Evolutionary conservation across 1,139 yeast genomes (phyloP).

Genomic region (Pichia sp.): DNA sequence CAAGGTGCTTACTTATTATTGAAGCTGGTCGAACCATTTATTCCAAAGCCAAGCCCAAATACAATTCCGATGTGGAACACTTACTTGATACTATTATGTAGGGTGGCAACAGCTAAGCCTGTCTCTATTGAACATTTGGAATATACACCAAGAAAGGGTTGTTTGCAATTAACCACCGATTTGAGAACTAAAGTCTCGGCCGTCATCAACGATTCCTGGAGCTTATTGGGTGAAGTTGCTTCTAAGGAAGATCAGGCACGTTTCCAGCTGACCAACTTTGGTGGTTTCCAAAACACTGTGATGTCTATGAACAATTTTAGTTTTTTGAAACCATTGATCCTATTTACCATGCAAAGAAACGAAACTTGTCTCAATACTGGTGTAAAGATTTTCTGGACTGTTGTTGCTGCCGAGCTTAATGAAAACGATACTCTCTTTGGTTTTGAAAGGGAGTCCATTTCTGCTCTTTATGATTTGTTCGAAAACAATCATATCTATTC

Average conservation of each 20-base stretch:
- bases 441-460: slow-evolving; percentile 55
- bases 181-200: slow-evolving; percentile 54
- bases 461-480: slow-evolving; percentile 61
- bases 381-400: slow-evolving; percentile 64
- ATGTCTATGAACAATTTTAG: slow-evolving; percentile 45
- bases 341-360: slow-evolving; percentile 65
- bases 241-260: slow-evolving; percentile 50
- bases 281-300: slow-evolving; percentile 69
- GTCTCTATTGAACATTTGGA: slow-evolving; percentile 59
- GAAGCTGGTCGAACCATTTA: slow-evolving; percentile 39
- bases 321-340: slow-evolving; percentile 57
- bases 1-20: slow-evolving; percentile 9
- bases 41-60: slow-evolving; percentile 44
- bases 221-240: slow-evolving; percentile 63
- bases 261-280: slow-evolving; percentile 56
- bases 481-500: slow-evolving; percentile 43
- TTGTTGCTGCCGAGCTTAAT: slow-evolving; percentile 60
- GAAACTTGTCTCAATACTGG: slow-evolving; percentile 57
- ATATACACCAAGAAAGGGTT: slow-evolving; percentile 68
- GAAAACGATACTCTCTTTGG: slow-evolving; percentile 44
- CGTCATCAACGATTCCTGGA: slow-evolving; percentile 63
- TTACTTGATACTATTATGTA: slow-evolving; percentile 52
- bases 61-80: slow-evolving; percentile 62
- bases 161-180: slow-evolving; percentile 56
- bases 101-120: slow-evolving; percentile 46